Base-by-base conservation (phyloP, 78 protist species). In the Speleostelium caveatum region DNA sequence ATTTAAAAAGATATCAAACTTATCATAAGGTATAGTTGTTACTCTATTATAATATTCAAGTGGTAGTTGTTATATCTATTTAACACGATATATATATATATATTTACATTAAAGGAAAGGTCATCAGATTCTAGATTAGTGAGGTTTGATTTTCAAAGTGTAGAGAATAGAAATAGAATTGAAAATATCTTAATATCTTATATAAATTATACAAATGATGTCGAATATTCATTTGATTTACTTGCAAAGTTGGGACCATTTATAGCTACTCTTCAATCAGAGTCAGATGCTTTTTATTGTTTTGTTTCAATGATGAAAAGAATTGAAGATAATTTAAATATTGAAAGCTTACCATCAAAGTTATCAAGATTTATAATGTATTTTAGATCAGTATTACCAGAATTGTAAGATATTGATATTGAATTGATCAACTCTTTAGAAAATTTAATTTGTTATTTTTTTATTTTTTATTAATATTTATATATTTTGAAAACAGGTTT, bases 341-440 rank as follows among this genome's bases (percentile, higher is more conserved):
- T 33, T 14, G 94, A 88, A 63, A 49, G 86, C 39, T 36, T 88
- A 22, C 51, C 79, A 7, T 61, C 76, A 5, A 88, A 75, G 28
- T 59, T 91, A 60, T 71, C 95, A 35, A 80, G 91, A 75, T 78
- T 91, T 55, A 91, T 79, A 32, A 80, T 79, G 90, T 72, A 61
- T 61, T 76, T 91, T 69, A 68, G 95, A 55, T 68, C 87, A 26
- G 92, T 79, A 6, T 53, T 73, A 51, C 85, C 95, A 3, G 95
- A 91, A 49, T 72, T 91, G 94, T 90, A 76, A 17, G 77, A 36
- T 39, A 24, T 28, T 21, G 3, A 62, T n/a, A 19, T 6, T 8
- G 53, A 45, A 14, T 45, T 45, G n/a, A 45, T 14, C 6, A 14
- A 45, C 10, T 14, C 53, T 14, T 45, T 12, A 10, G 38, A 35